Conservation (phyloP, 768 basidiomycete species). For the Scleroderma citrinum region DNA sequence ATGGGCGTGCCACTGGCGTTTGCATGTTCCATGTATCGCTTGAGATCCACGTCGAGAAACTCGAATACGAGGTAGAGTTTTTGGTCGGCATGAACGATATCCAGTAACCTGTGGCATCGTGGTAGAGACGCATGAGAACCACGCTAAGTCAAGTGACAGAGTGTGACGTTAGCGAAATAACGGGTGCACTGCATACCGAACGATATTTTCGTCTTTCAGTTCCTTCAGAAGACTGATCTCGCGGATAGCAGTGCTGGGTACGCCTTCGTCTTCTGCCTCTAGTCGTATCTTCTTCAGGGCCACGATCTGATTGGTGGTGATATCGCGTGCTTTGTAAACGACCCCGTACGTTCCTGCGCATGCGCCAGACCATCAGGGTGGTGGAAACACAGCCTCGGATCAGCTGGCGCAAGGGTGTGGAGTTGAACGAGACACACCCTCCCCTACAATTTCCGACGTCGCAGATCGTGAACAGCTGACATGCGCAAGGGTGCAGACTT, state of each 20-base stretch:
- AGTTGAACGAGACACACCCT: slow-evolving; percentile 28
- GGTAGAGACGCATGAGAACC: slow-evolving; percentile 9
- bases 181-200: slow-evolving; percentile 50
- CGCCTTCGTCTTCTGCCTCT: slow-evolving; percentile 98
- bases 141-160: background rate
- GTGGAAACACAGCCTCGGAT: slow-evolving; percentile 3
- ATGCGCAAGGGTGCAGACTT: slow-evolving; percentile 10
- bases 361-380: slow-evolving; percentile 7
- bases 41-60: slow-evolving; percentile 94
- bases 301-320: slow-evolving; percentile 73
- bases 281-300: slow-evolving; percentile 98
- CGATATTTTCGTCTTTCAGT: slow-evolving; percentile 93
- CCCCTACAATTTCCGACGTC: slow-evolving; percentile 31
- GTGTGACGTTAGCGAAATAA: background rate
- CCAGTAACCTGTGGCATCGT: slow-evolving; percentile 59
- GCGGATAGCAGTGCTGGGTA: slow-evolving; percentile 95
- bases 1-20: slow-evolving; percentile 70
- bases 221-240: slow-evolving; percentile 98
- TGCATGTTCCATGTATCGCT: slow-evolving; percentile 91
- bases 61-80: slow-evolving; percentile 98
- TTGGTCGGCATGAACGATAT: slow-evolving; percentile 95
- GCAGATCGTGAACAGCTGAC: slow-evolving; percentile 9
- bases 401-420: slow-evolving; percentile 3
- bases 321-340: slow-evolving; percentile 93
- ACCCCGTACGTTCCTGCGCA: slow-evolving; percentile 91